phyloP scores from a whole-genome alignment of 306 rosid genomes.

The Cucurbita argyrosperma region DNA sequence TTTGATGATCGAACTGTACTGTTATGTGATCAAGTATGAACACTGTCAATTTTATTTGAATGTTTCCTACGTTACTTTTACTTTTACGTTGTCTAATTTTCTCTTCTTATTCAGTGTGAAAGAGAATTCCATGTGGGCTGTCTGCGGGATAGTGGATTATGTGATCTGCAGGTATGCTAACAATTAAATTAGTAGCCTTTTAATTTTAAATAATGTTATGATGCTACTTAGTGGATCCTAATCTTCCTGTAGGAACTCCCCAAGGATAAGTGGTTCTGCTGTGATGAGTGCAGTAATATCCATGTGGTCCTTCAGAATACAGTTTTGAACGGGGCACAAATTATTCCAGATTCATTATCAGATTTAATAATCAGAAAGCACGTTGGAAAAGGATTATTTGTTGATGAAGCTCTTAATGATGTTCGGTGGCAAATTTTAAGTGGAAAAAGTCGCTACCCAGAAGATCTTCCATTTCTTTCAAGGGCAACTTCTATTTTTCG shows the following conservation, averaged over 20 bases:
- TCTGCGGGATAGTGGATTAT: slow-evolving; percentile 62
- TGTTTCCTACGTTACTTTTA: not conserved
- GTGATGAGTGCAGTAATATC: slow-evolving; percentile 71
- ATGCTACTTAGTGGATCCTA: slow-evolving; percentile 6
- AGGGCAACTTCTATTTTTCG: slow-evolving; percentile 89
- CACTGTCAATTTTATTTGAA: not conserved
- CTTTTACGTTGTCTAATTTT: slow-evolving; percentile 4
- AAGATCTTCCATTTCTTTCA: slow-evolving; percentile 84
- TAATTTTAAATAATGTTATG: slow-evolving; percentile 3
- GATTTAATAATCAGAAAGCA: slow-evolving; percentile 51
- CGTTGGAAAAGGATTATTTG: slow-evolving; percentile 45
- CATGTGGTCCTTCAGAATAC: slow-evolving; percentile 50
- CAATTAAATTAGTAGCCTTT: slow-evolving; percentile 1
- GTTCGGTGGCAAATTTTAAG: slow-evolving; percentile 87
- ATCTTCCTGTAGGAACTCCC: slow-evolving; percentile 64
- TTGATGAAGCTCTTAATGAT: slow-evolving; percentile 35
- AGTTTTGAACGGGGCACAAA: slow-evolving; percentile 55
- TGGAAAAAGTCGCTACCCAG: slow-evolving; percentile 84
- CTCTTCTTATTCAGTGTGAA: slow-evolving; percentile 57
- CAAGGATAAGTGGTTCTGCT: slow-evolving; percentile 97
- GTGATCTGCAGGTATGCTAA: slow-evolving; percentile 65
- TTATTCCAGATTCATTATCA: slow-evolving; percentile 43
- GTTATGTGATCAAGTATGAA: slow-evolving; percentile 87
- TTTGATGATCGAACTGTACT: slow-evolving; percentile 91
- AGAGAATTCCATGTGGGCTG: slow-evolving; percentile 98